Conservation (phyloP, 1,139 yeast genomes). For the Kodamaea derodonti region DNA sequence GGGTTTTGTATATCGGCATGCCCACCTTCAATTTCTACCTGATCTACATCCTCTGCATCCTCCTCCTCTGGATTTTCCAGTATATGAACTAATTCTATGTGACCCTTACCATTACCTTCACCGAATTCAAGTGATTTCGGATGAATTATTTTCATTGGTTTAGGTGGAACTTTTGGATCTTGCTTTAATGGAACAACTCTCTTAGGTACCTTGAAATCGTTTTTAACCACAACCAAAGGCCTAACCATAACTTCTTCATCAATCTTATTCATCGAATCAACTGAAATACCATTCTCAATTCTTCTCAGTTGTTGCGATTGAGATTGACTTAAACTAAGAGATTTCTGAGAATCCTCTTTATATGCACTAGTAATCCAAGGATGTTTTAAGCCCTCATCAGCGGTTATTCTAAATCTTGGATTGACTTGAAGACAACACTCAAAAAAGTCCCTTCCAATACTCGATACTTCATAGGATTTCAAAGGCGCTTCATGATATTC, state of each 20-base stretch:
- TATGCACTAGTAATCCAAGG: slow-evolving; percentile 50
- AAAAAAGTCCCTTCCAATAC: slow-evolving; percentile 66
- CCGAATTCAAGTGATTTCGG: background rate
- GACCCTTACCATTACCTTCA: background rate
- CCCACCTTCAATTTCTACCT: background rate
- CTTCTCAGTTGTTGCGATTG: slow-evolving; percentile 62
- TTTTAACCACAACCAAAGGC: slow-evolving; percentile 33
- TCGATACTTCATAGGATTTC: slow-evolving; percentile 60
- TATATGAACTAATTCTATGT: background rate
- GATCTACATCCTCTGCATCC: background rate
- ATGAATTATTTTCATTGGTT: background rate
- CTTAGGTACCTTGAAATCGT: slow-evolving; percentile 42
- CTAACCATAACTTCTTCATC: slow-evolving; percentile 45
- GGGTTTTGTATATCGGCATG: background rate
- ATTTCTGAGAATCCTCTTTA: slow-evolving; percentile 32
- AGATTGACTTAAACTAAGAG: slow-evolving; percentile 64
- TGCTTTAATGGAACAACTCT: slow-evolving; percentile 42
- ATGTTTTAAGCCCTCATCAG: slow-evolving; percentile 67
- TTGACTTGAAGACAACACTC: slow-evolving; percentile 67
- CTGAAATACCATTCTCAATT: slow-evolving; percentile 45
- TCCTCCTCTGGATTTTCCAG: background rate
- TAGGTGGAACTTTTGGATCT: too few species aligned
- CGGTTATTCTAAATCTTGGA: slow-evolving; percentile 66
- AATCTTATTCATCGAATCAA: slow-evolving; percentile 39
- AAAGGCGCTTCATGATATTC: slow-evolving; percentile 79